These are phyloP conservation scores for Dendrobium nobile DNA, from an alignment of 106 monocot genomes.

Conservation along the genomic window DNA sequence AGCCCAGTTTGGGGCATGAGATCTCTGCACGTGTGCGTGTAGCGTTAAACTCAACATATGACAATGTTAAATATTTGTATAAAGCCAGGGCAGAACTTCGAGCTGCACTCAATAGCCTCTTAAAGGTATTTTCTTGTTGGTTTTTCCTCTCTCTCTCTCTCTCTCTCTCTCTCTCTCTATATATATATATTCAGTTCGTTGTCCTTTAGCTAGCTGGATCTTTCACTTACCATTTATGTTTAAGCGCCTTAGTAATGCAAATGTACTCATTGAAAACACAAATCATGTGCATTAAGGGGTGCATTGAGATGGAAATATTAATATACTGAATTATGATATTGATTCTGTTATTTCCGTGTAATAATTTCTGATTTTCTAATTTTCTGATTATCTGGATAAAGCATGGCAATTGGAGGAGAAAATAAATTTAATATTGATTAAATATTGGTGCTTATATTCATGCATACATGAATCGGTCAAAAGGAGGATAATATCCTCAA, in stretches of 20 bases:
- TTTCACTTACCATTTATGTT: not conserved
- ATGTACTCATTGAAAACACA: not conserved
- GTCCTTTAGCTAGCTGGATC: not conserved
- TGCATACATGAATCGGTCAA: no score
- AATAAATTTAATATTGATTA: no score
- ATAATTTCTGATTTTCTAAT: not conserved
- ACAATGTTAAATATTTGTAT: conserved; percentile 74
- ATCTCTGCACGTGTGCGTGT: conserved; percentile 56
- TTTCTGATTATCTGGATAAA: no score
- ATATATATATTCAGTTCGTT: not conserved
- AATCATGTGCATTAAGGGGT: not conserved
- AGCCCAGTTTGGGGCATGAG: conserved; percentile 61
- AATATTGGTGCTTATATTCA: no score
- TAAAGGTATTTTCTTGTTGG: conserved; percentile 47
- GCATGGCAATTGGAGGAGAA: no score
- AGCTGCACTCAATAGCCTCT: conserved; percentile 63
- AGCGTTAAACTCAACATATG: conserved; percentile 52
- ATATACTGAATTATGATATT: not conserved
- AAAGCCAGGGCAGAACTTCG: conserved; percentile 74
- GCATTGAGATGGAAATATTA: not conserved
- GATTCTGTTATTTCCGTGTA: not conserved
- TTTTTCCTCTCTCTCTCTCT: not conserved
- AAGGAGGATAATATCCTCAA: no score
- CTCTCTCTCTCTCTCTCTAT: no score
- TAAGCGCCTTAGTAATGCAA: not conserved